Conservation (phyloP, 768 basidiomycete genomes). For the Mycena vulgaris region DNA sequence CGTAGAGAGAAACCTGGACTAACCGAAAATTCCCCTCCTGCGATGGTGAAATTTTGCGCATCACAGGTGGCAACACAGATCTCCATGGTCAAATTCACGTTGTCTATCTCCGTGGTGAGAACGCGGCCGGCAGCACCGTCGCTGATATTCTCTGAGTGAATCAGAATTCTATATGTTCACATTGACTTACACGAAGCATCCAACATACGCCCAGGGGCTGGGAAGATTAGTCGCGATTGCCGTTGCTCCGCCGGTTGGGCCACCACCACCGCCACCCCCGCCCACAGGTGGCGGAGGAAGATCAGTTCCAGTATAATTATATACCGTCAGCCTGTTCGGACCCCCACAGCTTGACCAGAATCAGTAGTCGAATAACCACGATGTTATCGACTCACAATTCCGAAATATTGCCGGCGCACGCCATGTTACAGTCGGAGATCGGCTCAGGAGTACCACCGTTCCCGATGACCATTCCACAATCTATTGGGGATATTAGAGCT, state of each 20-base stretch:
- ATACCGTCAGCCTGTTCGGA: slow-evolving; percentile 74
- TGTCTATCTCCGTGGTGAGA: slow-evolving; percentile 58
- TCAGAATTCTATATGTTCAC: neutral
- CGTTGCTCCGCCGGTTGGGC: slow-evolving; percentile 44
- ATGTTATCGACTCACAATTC: slow-evolving; percentile 56
- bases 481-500: slow-evolving; percentile 48
- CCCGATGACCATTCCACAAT: slow-evolving; percentile 63
- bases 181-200: slow-evolving; percentile 76
- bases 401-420: slow-evolving; percentile 71
- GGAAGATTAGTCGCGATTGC: slow-evolving; percentile 70
- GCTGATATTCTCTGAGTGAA: slow-evolving; percentile 43
- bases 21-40: slow-evolving; percentile 79
- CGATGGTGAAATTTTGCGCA: slow-evolving; percentile 71
- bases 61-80: slow-evolving; percentile 74
- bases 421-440: slow-evolving; percentile 75
- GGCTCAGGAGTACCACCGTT: slow-evolving; percentile 64
- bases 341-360: slow-evolving; percentile 68
- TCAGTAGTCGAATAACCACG: neutral
- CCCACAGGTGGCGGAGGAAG: slow-evolving; percentile 58
- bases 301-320: slow-evolving; percentile 77
- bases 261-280: slow-evolving; percentile 52
- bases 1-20: too few relatives aligned
- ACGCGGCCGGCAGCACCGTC: slow-evolving; percentile 78
- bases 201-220: slow-evolving; percentile 70
- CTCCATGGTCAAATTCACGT: slow-evolving; percentile 65